phyloP scores from a whole-genome alignment of 768 basidiomycete species.

The Suillus subluteus region DNA sequence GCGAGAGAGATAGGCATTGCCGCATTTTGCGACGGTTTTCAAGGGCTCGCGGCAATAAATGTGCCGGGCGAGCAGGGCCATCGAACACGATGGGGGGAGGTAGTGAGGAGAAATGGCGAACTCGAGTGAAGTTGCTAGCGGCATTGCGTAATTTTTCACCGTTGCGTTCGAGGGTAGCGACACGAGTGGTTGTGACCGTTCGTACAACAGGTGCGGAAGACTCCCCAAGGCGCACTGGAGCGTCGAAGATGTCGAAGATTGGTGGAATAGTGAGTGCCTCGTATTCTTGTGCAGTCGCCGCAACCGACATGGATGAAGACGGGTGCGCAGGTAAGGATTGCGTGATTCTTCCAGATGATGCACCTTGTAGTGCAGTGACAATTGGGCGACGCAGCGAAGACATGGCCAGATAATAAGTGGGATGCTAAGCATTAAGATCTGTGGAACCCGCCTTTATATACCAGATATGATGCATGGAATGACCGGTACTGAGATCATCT shows the following conservation, averaged over 20 bases:
- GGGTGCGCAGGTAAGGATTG: constrained; percentile 22
- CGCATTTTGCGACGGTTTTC: constrained; percentile 18
- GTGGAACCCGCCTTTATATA: constrained; percentile 23
- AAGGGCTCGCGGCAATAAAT: constrained; percentile 21
- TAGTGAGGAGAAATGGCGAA: constrained; percentile 28
- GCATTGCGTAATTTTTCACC: constrained; percentile 9
- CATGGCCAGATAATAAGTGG: constrained; percentile 18
- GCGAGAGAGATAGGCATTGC: constrained; percentile 8
- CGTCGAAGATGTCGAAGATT: constrained; percentile 59
- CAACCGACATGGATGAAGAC: constrained; percentile 17
- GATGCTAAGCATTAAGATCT: neutral
- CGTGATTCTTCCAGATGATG: constrained; percentile 14
- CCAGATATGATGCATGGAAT: constrained; percentile 2
- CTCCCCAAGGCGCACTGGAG: constrained; percentile 43
- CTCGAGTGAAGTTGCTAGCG: constrained; percentile 22
- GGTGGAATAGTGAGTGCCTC: constrained; percentile 27
- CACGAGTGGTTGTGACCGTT: constrained; percentile 13
- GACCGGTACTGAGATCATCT: constrained; percentile 5
- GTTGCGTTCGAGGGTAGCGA: constrained; percentile 17
- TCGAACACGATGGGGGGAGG: constrained; percentile 52
- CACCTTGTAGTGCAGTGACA: constrained; percentile 10
- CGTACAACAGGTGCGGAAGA: constrained; percentile 31
- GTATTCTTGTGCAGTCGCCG: constrained; percentile 4
- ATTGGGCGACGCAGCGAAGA: constrained; percentile 17
- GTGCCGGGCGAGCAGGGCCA: constrained; percentile 47